These are phyloP conservation scores for Besnoitia besnoiti DNA, from an alignment of 169 alveolate species.

Conservation along the genomic window DNA sequence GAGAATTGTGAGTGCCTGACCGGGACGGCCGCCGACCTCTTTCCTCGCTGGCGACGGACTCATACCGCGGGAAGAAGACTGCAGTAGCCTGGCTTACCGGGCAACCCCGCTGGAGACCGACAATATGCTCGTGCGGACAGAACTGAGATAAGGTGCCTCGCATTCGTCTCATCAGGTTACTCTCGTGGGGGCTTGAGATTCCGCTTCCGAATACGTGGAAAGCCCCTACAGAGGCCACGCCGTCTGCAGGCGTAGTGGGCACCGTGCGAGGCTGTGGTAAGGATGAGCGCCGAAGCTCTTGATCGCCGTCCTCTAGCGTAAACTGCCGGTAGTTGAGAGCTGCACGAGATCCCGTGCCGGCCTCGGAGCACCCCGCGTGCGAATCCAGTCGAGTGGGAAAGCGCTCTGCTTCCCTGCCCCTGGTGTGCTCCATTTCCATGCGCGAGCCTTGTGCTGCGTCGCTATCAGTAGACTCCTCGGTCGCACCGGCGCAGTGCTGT, in stretches of 20 bases:
- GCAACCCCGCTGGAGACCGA: conserved; percentile 16
- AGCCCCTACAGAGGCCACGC: background rate
- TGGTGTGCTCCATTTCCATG: background rate
- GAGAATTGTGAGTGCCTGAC: background rate
- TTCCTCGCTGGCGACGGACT: background rate
- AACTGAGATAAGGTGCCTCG: background rate
- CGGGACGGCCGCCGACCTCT: background rate
- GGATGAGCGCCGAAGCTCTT: background rate
- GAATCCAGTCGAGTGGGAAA: background rate
- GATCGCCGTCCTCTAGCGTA: background rate
- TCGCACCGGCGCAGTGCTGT: background rate
- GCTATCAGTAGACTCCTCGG: background rate
- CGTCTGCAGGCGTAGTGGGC: background rate
- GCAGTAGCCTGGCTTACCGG: background rate
- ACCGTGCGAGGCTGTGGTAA: background rate
- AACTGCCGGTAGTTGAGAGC: background rate
- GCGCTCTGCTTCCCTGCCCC: background rate
- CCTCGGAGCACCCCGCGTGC: background rate
- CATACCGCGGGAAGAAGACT: background rate
- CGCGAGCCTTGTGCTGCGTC: background rate
- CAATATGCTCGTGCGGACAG: conserved; percentile 10
- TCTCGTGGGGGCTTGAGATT: background rate
- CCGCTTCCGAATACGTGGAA: background rate
- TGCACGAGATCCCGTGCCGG: background rate
- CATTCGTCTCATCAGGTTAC: background rate